Percentiles rank a stretch among this genome's conserved stretches.
These are phyloP conservation scores for Rhodomyrtus tomentosa DNA, from an alignment of 345 rosid species.

Conservation along the genomic window DNA sequence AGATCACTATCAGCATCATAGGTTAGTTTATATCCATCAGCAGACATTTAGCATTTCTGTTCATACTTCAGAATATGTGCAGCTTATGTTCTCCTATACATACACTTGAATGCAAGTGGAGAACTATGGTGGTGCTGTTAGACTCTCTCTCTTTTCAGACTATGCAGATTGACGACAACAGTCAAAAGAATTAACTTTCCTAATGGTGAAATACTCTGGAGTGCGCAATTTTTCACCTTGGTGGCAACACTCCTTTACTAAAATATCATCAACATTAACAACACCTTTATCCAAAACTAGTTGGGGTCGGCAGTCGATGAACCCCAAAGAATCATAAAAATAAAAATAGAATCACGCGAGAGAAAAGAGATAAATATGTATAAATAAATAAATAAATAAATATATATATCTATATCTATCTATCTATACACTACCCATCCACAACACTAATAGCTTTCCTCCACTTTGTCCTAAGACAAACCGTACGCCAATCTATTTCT, in stretches of 20 bases:
- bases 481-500: too few species aligned
- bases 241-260: conserved; percentile 4
- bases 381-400: too few species aligned
- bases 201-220: neutral
- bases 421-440: too few species aligned
- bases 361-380: too few species aligned
- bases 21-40: conserved; percentile 13
- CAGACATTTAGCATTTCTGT: neutral
- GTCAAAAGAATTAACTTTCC: neutral
- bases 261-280: too few species aligned
- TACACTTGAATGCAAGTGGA: neutral
- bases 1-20: conserved; percentile 20
- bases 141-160: neutral
- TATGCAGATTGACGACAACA: neutral
- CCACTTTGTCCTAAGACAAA: too few species aligned
- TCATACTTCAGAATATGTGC: neutral
- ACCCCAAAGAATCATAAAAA: too few species aligned
- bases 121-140: neutral
- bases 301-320: too few species aligned
- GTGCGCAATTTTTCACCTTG: neutral
- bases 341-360: too few species aligned
- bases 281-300: too few species aligned
- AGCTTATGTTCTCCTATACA: neutral
- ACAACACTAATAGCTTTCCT: too few species aligned
- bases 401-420: too few species aligned